phyloP scores from a whole-genome alignment of 2,329 filamentous ascomycete species.

The Macrophomina pseudophaseolina region DNA sequence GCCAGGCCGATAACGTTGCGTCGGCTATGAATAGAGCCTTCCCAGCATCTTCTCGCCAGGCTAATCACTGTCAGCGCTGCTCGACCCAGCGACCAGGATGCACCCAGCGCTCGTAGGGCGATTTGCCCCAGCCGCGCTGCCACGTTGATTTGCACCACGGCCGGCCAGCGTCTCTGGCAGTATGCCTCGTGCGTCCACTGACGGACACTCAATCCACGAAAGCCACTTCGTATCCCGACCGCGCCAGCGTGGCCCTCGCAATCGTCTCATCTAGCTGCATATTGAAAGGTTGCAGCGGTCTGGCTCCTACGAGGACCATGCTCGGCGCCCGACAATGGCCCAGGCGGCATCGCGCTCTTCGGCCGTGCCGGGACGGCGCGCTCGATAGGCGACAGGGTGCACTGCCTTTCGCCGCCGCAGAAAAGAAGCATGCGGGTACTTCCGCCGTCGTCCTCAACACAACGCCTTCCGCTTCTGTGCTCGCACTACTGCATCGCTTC shows the following conservation, averaged over 20 bases:
- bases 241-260: background rate
- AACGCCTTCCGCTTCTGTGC: background rate
- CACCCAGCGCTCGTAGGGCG: background rate
- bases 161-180: background rate
- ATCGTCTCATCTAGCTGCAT: background rate
- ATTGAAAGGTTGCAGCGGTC: background rate
- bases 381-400: background rate
- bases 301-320: background rate
- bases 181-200: background rate
- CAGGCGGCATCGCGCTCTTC: background rate
- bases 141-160: conserved; percentile 5
- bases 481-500: background rate
- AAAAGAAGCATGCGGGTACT: too few species aligned
- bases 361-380: background rate
- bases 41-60: background rate
- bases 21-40: conserved; percentile 11
- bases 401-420: background rate
- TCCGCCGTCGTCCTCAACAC: background rate
- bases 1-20: conserved; percentile 8
- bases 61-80: background rate
- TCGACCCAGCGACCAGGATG: background rate
- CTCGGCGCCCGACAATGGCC: background rate
- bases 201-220: background rate
- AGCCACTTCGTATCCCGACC: background rate
- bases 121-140: background rate